Base-by-base conservation (phyloP, 257 asterid species). In the Petunia secreta region DNA sequence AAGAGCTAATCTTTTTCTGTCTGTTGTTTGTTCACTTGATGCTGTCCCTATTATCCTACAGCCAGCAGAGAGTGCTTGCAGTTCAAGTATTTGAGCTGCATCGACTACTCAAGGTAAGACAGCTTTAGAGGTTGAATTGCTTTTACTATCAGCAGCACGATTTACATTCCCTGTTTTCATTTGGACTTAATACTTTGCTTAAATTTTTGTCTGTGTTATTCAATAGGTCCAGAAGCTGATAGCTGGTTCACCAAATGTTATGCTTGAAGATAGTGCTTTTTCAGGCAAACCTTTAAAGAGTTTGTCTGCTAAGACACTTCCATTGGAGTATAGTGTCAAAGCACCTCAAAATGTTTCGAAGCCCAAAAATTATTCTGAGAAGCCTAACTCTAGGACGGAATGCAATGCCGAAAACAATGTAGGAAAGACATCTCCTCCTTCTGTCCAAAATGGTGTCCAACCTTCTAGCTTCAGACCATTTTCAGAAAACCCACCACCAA, bases 51-150 rank as follows among this genome's bases (percentile, higher is more conserved):
- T 69, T 57, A 6, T 48, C 66, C 41, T 54, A 78, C 93, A 95
- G 99, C 79, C 99, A 93, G 79, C 98, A 93, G 85, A 83, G 97
- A 84, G 90, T 80, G 65, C 94, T 95, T 84, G 97, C 97, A n/a
- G 92, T 91, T 84, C 99, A 95, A 92, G 89, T 95, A 34, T 95
- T 95, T 46, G 99, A 95, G 91, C 87, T 95, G 97, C 99, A 95
- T 83, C 85, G 96, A 87, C 81, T 95, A 82, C 79, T 95, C 40
- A 89, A 91, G 99, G 99, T 93, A 79, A 7, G 59, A 6, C 44
- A 50, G 44, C 34, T 71, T 41, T 48, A 5, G 8, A 71, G 43
- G 16, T 25, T 48, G 77, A 48, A 2, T 71, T 0, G 3, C 77
- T 25, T 71, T 25, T 25, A 34, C 5, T 46, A 71, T 48, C 60